phyloP scores from a whole-genome alignment of 305 asterid genomes.

The Stenogyne calaminthoides region DNA sequence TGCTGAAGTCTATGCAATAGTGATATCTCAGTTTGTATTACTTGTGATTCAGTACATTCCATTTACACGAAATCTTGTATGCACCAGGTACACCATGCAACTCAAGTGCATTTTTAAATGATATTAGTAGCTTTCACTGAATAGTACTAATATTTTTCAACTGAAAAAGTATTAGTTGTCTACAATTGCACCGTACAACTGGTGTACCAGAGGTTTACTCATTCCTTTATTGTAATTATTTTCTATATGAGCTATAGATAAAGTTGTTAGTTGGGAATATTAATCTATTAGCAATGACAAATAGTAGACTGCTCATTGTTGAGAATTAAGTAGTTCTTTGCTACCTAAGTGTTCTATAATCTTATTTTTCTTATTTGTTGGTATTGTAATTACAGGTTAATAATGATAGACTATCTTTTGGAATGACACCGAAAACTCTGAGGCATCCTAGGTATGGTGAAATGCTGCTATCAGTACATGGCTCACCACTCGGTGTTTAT shows the following conservation, averaged over 20 bases:
- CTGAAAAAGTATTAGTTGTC: no score
- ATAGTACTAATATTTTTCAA: no score
- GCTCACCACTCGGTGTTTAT: conserved; percentile 91
- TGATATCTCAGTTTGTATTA: background rate
- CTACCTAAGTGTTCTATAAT: background rate
- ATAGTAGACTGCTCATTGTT: background rate
- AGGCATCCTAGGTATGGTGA: conserved; percentile 89
- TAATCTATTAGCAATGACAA: background rate
- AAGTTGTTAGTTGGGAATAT: background rate
- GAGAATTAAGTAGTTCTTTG: background rate
- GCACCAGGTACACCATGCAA: no score
- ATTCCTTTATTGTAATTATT: background rate
- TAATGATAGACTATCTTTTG: conserved; percentile 65
- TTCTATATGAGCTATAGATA: background rate
- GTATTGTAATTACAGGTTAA: conserved; percentile 49
- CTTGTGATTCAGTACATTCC: background rate
- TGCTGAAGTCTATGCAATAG: background rate
- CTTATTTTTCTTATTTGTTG: conserved; percentile 4
- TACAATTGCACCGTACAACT: no score
- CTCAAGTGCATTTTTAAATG: no score
- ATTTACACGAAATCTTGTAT: no score
- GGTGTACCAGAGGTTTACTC: no score
- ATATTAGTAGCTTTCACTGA: no score
- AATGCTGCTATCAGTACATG: conserved; percentile 86
- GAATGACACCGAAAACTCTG: conserved; percentile 75